Evolutionary conservation across 208 protist genomes (phyloP).

Genomic region (Crithidia acanthocephali): DNA sequence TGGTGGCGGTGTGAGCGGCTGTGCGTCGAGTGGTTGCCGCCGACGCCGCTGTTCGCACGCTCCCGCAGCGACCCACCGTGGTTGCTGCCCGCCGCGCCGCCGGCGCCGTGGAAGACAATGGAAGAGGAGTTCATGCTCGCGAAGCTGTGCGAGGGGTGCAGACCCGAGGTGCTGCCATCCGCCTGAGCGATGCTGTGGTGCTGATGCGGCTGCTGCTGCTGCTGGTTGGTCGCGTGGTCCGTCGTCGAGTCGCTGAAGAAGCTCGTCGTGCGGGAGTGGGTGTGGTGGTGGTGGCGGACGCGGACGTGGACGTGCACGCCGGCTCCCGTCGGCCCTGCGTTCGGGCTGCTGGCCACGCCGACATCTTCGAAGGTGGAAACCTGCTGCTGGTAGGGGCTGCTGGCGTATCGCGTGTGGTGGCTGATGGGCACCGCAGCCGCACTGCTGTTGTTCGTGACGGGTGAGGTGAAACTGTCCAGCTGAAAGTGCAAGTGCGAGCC

Average conservation of each 20-base stretch:
- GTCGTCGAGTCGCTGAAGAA: conserved; percentile 37
- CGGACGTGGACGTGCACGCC: conserved; percentile 38
- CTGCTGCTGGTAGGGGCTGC: conserved; percentile 24
- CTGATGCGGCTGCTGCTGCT: conserved; percentile 5
- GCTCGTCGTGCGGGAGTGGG: conserved; percentile 27
- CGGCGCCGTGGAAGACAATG: conserved; percentile 7
- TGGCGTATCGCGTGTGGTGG: conserved; percentile 4
- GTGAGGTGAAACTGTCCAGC: conserved; percentile 1
- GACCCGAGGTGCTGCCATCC: conserved; percentile 4
- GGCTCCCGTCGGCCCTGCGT: conserved; percentile 4
- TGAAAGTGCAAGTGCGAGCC: conserved; percentile 14
- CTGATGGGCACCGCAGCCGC: not conserved
- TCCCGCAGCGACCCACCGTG: conserved; percentile 10
- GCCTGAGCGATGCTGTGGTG: not conserved
- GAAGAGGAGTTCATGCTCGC: conserved; percentile 15
- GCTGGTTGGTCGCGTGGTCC: conserved; percentile 7
- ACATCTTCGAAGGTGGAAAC: conserved; percentile 12
- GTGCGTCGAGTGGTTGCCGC: conserved; percentile 12
- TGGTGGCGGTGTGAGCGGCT: conserved; percentile 10
- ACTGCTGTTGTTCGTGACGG: conserved; percentile 16
- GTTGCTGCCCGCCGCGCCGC: conserved; percentile 1
- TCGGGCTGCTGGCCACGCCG: not conserved
- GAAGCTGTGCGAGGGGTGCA: conserved; percentile 21
- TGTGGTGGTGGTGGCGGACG: conserved; percentile 30
- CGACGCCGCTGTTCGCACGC: not conserved